phyloP scores from a whole-genome alignment of 495 filamentous ascomycete genomes.

The Aspergillus campestris region DNA sequence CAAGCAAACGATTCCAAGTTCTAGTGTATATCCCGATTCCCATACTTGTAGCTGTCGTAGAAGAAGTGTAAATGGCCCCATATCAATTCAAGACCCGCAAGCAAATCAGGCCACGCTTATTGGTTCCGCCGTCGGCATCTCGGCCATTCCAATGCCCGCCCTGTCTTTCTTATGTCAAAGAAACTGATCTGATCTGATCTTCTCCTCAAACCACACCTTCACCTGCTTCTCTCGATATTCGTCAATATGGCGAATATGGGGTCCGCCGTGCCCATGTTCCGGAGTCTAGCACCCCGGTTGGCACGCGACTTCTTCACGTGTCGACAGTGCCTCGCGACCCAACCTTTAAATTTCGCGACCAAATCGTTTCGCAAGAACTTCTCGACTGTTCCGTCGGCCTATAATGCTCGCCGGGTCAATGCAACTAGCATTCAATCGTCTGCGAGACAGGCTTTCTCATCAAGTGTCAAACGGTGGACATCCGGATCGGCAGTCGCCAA shows the following conservation, averaged over 20 bases:
- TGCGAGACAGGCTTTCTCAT: slow-evolving; percentile 26
- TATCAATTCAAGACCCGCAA: neutral
- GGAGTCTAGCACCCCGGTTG: slow-evolving; percentile 40
- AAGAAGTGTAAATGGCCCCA: neutral
- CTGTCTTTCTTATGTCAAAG: slow-evolving; percentile 6
- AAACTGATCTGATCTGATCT: neutral
- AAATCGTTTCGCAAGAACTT: slow-evolving; percentile 29
- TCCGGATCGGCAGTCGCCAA: slow-evolving; percentile 16
- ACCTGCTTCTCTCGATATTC: slow-evolving; percentile 1
- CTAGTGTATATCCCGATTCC: too few relatives aligned
- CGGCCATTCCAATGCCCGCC: slow-evolving; percentile 7
- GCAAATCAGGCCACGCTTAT: slow-evolving; percentile 12
- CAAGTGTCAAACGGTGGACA: slow-evolving; percentile 15
- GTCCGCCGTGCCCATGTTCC: slow-evolving; percentile 21
- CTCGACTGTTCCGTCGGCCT: slow-evolving; percentile 18
- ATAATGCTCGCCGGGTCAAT: slow-evolving; percentile 18
- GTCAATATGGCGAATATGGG: slow-evolving; percentile 31
- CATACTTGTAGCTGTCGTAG: neutral
- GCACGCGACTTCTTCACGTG: slow-evolving; percentile 51
- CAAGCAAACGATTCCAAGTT: too few relatives aligned
- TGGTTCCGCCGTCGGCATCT: slow-evolving; percentile 7
- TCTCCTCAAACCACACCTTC: slow-evolving; percentile 2
- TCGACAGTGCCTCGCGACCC: slow-evolving; percentile 47
- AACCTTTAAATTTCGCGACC: slow-evolving; percentile 22
- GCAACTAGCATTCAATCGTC: slow-evolving; percentile 19